Evolutionary conservation across 2,329 filamentous ascomycete species (phyloP).

Genomic region (Xylaria sp.): DNA sequence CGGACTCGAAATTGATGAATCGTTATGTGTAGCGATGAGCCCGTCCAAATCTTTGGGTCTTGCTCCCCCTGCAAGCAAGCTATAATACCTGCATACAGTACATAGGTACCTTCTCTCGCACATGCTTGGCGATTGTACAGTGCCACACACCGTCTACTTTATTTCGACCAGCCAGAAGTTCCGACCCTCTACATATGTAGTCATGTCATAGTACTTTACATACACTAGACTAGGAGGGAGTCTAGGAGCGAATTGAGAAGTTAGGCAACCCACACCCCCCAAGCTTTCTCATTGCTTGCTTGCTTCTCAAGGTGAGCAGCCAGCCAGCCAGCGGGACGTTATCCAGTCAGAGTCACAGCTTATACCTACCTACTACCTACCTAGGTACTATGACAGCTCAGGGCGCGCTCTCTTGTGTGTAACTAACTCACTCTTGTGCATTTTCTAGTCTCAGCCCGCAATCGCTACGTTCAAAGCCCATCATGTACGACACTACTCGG

Average conservation of each 20-base stretch:
- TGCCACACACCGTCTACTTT: conserved; percentile 14
- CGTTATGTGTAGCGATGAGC: conserved; percentile 15
- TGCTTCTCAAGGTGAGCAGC: neutral
- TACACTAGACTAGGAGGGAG: too few species aligned
- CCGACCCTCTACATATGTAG: too few species aligned
- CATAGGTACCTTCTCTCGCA: conserved; percentile 11
- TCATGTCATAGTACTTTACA: too few species aligned
- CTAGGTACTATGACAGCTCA: neutral
- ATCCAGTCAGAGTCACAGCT: neutral
- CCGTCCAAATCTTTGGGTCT: conserved; percentile 27
- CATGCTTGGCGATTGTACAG: conserved; percentile 22
- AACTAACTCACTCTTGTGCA: neutral
- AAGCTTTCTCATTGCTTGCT: neutral
- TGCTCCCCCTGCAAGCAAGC: conserved; percentile 2
- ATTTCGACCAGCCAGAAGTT: neutral
- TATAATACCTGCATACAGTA: neutral
- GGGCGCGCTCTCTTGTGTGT: neutral
- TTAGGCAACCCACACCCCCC: conserved; percentile 20
- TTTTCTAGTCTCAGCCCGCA: neutral
- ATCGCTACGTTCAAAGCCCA: neutral
- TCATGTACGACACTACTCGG: neutral
- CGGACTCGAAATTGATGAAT: conserved; percentile 11
- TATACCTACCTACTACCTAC: neutral
- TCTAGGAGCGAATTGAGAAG: neutral
- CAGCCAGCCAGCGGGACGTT: neutral